Evolutionary conservation across 2,329 filamentous ascomycete genomes (phyloP).

Genomic region (Neonectria faginata): DNA sequence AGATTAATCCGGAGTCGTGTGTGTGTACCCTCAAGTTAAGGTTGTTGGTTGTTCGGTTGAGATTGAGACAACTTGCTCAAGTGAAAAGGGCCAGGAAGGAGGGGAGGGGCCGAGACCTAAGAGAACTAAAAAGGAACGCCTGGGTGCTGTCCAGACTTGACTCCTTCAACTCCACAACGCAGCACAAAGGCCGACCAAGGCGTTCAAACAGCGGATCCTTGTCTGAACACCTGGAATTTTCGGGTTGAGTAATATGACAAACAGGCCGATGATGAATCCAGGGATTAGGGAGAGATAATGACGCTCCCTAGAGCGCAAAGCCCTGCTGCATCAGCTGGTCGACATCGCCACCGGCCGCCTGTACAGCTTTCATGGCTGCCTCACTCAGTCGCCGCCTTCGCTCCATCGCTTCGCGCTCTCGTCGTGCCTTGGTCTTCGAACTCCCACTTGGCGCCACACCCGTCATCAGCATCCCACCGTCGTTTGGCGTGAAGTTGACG

Average conservation of each 20-base stretch:
- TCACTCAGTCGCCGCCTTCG: constrained; percentile 76
- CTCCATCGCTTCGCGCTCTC: constrained; percentile 89
- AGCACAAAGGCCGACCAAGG: constrained; percentile 3
- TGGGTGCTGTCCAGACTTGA: constrained; percentile 6
- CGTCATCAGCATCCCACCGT: constrained; percentile 82
- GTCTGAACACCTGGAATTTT: neutral
- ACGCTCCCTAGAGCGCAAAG: constrained; percentile 53
- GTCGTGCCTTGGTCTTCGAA: constrained; percentile 91
- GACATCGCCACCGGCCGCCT: constrained; percentile 77
- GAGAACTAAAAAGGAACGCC: constrained; percentile 12
- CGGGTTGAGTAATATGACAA: neutral
- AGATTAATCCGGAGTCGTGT: neutral
- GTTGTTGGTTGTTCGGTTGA: neutral
- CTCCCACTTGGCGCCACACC: constrained; percentile 93
- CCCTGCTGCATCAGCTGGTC: constrained; percentile 64
- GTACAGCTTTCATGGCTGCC: constrained; percentile 75
- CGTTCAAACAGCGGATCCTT: neutral
- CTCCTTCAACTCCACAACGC: constrained; percentile 17
- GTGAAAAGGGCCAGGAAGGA: constrained; percentile 1
- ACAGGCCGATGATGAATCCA: neutral
- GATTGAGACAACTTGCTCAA: neutral
- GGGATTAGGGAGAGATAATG: neutral
- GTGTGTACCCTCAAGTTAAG: neutral
- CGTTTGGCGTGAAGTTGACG: constrained; percentile 89
- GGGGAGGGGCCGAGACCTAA: neutral